A percentile compares a stretch with the other conserved stretches of the same genome.
These are phyloP conservation scores for Hirsutella rhossiliensis DNA, from an alignment of 2,329 filamentous ascomycete genomes.

Conservation along the genomic window DNA sequence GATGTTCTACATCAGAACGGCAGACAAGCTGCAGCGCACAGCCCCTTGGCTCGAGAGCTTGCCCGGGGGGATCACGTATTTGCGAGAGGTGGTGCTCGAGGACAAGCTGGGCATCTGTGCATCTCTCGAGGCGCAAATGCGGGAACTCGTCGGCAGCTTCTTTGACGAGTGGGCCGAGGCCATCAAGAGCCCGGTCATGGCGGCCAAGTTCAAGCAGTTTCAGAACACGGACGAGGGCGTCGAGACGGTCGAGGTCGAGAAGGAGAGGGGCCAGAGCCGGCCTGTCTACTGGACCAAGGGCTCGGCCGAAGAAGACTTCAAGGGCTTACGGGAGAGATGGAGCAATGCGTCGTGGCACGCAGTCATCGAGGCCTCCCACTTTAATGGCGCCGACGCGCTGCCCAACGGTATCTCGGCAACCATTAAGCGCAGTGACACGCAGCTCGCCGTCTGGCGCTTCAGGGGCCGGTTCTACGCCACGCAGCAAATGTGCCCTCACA, in stretches of 20 bases:
- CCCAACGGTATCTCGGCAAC: conserved; percentile 65
- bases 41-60: conserved; percentile 79
- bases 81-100: conserved; percentile 70
- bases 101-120: conserved; percentile 80
- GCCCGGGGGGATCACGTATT: conserved; percentile 72
- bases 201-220: conserved; percentile 68
- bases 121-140: conserved; percentile 79
- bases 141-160: conserved; percentile 68
- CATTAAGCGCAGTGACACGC: conserved; percentile 78
- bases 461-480: conserved; percentile 71
- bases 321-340: conserved; percentile 51
- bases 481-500: conserved; percentile 93
- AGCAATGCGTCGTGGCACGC: conserved; percentile 59
- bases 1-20: conserved; percentile 88
- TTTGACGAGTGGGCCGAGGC: conserved; percentile 91
- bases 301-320: conserved; percentile 58
- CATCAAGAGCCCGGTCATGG: conserved; percentile 54
- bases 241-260: conserved; percentile 56
- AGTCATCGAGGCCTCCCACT: conserved; percentile 57
- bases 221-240: conserved; percentile 65
- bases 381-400: conserved; percentile 48
- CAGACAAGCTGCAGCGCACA: conserved; percentile 80
- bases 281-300: conserved; percentile 70
- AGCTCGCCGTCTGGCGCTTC: conserved; percentile 78
- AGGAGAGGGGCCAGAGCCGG: conserved; percentile 60